phyloP scores from a whole-genome alignment of 2,329 filamentous ascomycete genomes.

The Fusarium brevicatenulatum region DNA sequence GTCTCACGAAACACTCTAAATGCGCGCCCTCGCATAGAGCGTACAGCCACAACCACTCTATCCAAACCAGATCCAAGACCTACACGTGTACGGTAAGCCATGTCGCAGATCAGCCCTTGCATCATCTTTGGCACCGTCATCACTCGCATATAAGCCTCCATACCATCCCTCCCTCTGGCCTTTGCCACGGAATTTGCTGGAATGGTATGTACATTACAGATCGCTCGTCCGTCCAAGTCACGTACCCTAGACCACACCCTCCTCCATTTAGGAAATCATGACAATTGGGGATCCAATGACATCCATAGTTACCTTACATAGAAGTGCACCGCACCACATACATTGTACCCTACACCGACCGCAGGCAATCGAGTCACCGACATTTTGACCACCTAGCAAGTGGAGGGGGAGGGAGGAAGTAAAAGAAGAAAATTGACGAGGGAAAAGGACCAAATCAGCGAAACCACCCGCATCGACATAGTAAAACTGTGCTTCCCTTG shows the following conservation, averaged over 20 bases:
- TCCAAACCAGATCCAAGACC: not conserved
- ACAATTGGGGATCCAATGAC: not conserved
- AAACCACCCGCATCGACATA: not conserved
- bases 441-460: no score
- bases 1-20: not conserved
- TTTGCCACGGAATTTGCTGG: constrained; percentile 5
- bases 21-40: constrained; percentile 18
- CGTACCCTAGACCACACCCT: constrained; percentile 9
- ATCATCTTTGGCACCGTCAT: not conserved
- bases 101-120: constrained; percentile 15
- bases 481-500: not conserved
- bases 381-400: not conserved
- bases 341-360: not conserved
- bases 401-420: not conserved
- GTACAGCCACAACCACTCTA: not conserved
- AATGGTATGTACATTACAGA: constrained; percentile 10
- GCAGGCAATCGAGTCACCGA: not conserved
- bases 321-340: not conserved
- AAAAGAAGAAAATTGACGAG: not conserved
- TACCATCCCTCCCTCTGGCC: not conserved
- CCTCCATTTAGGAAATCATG: not conserved
- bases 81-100: constrained; percentile 19
- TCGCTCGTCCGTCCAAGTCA: not conserved
- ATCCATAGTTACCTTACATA: not conserved
- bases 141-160: constrained; percentile 19